Percentiles rank a stretch among this genome's conserved stretches.
These are phyloP conservation scores for Saccharomyces kudriavzevii DNA, from an alignment of 805 yeast genomes.

Conservation along the genomic window DNA sequence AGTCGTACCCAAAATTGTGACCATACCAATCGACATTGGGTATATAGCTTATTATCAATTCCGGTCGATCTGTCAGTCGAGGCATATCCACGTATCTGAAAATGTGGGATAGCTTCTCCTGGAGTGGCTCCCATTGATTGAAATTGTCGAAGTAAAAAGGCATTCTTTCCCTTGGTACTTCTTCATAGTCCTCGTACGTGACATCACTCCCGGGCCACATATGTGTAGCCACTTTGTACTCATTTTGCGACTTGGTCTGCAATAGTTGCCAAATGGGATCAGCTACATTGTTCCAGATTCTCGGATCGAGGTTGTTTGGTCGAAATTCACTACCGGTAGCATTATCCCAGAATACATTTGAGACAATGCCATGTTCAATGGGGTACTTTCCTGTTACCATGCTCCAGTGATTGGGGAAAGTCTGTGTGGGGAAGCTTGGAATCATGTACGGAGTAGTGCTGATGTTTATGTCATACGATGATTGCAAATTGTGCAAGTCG, in stretches of 20 bases:
- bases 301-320: constrained; percentile 41
- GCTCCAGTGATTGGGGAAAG: constrained; percentile 91
- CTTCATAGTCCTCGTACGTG: constrained; percentile 16
- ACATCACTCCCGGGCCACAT: constrained; percentile 97
- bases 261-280: constrained; percentile 86
- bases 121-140: constrained; percentile 47
- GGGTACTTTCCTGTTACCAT: constrained; percentile 80
- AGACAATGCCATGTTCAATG: constrained; percentile 76
- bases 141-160: constrained; percentile 52
- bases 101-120: constrained; percentile 47
- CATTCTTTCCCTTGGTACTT: constrained; percentile 35
- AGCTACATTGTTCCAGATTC: constrained; percentile 71
- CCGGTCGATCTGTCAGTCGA: constrained; percentile 51
- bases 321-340: constrained; percentile 43
- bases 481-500: constrained; percentile 41
- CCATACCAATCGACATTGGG: constrained; percentile 77
- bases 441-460: constrained; percentile 60
- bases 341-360: constrained; percentile 41
- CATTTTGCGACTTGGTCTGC: constrained; percentile 41
- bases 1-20: constrained; percentile 55
- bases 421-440: constrained; percentile 81
- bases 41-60: constrained; percentile 65
- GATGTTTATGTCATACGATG: constrained; percentile 32
- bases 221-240: constrained; percentile 40
- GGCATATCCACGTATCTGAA: constrained; percentile 55